Evolutionary conservation across 805 yeast species (phyloP), one percentile per base, ranked within the genome.

Genomic region (Ogataea siamensis): DNA sequence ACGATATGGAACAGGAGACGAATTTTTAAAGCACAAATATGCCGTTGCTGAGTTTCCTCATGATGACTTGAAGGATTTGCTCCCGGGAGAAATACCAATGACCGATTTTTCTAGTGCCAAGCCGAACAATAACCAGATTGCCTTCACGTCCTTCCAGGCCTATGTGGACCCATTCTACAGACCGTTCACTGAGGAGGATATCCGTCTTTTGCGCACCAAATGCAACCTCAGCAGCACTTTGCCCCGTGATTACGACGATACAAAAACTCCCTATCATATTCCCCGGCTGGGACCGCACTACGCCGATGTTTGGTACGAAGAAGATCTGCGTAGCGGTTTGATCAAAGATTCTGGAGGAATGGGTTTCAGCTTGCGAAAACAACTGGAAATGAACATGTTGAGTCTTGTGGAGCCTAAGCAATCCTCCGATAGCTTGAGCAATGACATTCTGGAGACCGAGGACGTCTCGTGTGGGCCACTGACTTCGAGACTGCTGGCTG

Each of bases 31-130:
- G 55, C 71, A 71, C 47, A 83, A 83, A 57, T 87, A 80, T 53
- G 96, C 85, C 3, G 99, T 93, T 11, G 85, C 93, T 0, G 79
- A 89, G n/a, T 93, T 79, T 57, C 99, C 99, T 0, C 75, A 80
- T 21, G 70, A 70, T 26, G 95, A 89, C 55, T 66, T 93, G 30
- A 70, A 77, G 47, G 83, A 79, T 39, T 61, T 83, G 45, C 67
- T 93, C 20, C 96, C 99, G 0, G 99, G 99, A 3, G 77, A 71
- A 23, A 80, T 88, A 17, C 99, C 99, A 8, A 80, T 85, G 58
- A 74, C 72, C 39, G 98, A 93, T 61, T 87, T 86, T 50, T 81
- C 96, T 5, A 78, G 79, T 45, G 77, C 81, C 10, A 91, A 89
- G 54, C 89, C 89, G 13, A 63, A 87, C 2, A 63, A 87, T 2